Evolutionary conservation across 1,284 basidiomycete genomes (phyloP).

Genomic region (Trichosporon ovoides): DNA sequence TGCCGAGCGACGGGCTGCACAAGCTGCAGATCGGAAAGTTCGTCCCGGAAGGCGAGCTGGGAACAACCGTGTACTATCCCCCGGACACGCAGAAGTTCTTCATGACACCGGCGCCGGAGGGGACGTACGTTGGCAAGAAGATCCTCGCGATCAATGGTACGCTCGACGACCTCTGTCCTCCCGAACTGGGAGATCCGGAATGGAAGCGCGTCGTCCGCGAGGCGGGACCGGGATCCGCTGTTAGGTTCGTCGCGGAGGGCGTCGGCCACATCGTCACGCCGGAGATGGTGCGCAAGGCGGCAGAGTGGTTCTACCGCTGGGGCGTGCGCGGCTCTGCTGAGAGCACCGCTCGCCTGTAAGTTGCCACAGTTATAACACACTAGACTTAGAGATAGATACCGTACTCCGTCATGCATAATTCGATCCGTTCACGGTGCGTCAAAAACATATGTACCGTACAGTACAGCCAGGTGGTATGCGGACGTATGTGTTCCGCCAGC

Average conservation of each 20-base stretch:
- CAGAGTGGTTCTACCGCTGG: slow-evolving; percentile 44
- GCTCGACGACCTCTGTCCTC: slow-evolving; percentile 42
- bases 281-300: slow-evolving; percentile 43
- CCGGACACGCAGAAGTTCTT: background rate
- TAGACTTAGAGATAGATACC: background rate
- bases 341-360: background rate
- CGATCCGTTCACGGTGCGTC: too few relatives aligned
- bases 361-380: background rate
- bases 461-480: too few relatives aligned
- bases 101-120: background rate
- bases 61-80: background rate
- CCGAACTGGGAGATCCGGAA: background rate
- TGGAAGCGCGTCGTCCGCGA: background rate
- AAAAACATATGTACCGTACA: background rate
- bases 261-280: slow-evolving; percentile 43
- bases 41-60: background rate
- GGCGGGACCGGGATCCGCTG: background rate
- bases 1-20: slow-evolving; percentile 5
- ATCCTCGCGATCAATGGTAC: slow-evolving; percentile 61
- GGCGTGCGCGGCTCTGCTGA: slow-evolving; percentile 12
- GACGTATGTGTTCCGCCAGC: too few relatives aligned
- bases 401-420: background rate
- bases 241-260: background rate
- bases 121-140: slow-evolving; percentile 59
- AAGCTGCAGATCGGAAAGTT: slow-evolving; percentile 2